Evolutionary conservation across 2,329 filamentous ascomycete species (phyloP).

Genomic region (Ceratocystis ficicola): DNA sequence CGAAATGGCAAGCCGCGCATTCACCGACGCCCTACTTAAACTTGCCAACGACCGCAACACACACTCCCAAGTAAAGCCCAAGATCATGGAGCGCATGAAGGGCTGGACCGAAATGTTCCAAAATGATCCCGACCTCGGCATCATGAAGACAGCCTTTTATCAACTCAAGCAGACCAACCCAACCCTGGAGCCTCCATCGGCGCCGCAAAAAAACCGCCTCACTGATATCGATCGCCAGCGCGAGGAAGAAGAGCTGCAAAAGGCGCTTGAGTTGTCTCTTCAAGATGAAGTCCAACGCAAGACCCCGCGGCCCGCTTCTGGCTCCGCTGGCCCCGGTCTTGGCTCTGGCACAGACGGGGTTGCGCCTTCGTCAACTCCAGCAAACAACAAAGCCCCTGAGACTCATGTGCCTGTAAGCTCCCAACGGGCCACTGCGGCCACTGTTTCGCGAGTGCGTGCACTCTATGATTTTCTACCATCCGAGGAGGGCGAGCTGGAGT

Average conservation of each 20-base stretch:
- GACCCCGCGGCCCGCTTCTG: conserved; percentile 30
- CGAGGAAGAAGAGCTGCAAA: conserved; percentile 94
- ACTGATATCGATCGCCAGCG: conserved; percentile 83
- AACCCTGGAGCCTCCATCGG: conserved; percentile 78
- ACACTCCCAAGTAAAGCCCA: conserved; percentile 89
- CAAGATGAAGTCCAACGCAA: conserved; percentile 67
- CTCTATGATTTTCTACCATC: conserved; percentile 91
- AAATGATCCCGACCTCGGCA: conserved; percentile 78
- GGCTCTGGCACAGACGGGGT: not conserved
- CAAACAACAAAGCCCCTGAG: conserved; percentile 1
- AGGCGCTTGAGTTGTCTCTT: conserved; percentile 83
- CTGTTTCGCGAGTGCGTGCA: conserved; percentile 84
- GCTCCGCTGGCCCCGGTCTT: conserved; percentile 20
- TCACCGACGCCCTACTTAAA: conserved; percentile 84
- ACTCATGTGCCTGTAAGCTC: conserved; percentile 48
- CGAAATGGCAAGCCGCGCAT: conserved; percentile 79
- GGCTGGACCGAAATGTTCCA: conserved; percentile 94
- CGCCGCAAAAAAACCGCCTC: conserved; percentile 83
- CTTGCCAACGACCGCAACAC: conserved; percentile 91
- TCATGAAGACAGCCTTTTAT: conserved; percentile 92
- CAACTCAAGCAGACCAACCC: conserved; percentile 77
- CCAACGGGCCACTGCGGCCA: conserved; percentile 78
- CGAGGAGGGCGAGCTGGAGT: conserved; percentile 87
- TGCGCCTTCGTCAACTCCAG: not conserved
- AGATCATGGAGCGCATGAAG: conserved; percentile 92